Evolutionary conservation across 129 eudicot species (phyloP).

Genomic region (Arctium lappa): DNA sequence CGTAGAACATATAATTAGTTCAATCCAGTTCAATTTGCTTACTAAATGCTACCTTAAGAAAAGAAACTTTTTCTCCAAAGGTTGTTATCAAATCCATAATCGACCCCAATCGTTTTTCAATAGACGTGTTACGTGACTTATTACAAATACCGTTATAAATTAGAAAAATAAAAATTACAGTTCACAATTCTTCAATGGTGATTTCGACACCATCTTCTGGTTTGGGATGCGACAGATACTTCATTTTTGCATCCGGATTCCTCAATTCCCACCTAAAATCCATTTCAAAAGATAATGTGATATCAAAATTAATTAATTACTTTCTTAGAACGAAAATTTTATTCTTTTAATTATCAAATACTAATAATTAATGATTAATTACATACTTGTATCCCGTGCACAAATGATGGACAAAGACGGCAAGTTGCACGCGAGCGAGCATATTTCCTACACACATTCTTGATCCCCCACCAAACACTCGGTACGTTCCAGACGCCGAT

Average conservation of each 20-base stretch:
- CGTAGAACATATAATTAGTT: too few relatives aligned
- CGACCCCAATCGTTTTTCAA: too few relatives aligned
- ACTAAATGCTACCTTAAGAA: too few relatives aligned
- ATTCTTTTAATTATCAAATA: neutral
- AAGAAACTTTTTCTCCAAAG: too few relatives aligned
- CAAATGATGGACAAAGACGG: constrained; percentile 44
- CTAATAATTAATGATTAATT: neutral
- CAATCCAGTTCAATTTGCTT: too few relatives aligned
- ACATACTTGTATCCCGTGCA: constrained; percentile 39
- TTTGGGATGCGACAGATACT: constrained; percentile 53
- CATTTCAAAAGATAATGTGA: neutral
- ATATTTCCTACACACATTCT: constrained; percentile 47
- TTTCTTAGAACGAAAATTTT: neutral
- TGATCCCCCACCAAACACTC: constrained; percentile 42
- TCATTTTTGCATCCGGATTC: constrained; percentile 48
- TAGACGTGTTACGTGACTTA: too few relatives aligned
- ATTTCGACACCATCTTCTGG: constrained; percentile 54
- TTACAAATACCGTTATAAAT: too few relatives aligned
- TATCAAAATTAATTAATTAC: neutral
- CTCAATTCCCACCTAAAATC: constrained; percentile 52
- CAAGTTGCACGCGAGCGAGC: constrained; percentile 46
- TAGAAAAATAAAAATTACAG: neutral
- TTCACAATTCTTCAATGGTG: constrained; percentile 20
- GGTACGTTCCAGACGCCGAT: constrained; percentile 29
- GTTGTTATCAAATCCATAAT: too few relatives aligned